Evolutionary conservation across 257 asterid genomes (phyloP), one percentile per base, ranked within the genome.

Genomic region (Nicotiana tomentosiformis): DNA sequence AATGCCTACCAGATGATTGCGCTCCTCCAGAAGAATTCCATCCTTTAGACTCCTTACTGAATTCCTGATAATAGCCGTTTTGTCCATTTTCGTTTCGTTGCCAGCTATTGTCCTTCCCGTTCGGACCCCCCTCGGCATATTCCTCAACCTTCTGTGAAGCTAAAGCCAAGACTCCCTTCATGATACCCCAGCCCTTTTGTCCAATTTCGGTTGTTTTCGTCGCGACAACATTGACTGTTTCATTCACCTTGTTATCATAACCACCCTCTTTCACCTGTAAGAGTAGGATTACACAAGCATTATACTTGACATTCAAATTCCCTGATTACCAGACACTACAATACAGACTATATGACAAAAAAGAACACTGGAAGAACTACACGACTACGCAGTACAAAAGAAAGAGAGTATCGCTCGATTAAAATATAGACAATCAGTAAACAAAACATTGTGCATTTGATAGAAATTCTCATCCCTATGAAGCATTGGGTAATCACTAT

Each of bases 61-160:
- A 90, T 72, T 92, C 92, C 86, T 91, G 96, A 84, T 86, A 84
- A 83, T 77, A 69, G 29, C 94, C 93, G 32, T 90, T 94, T 61
- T 6, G 85, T 17, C 84, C 89, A 15, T 67, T 84, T 70, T 91
- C 91, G 58, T 86, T 93, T 55, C 81, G 86, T 77, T 88, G 93
- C 98, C 99, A 92, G 87, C 90, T 78, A 51, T 91, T 93, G 43
- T 82, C 90, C 33, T 82, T 89, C 90, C 89, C 85, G 82, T 88
- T 88, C 12, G 88, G 6, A 43, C 80, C 64, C 58, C 93, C 98
- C 85, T 92, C 92, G 7, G 99, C 79, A 79, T 46, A 92, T 89
- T 95, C 99, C 84, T 95, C 99, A 33, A 95, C 99, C 86, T 95
- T 95, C 84, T 95, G 99, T 20, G 99, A 83, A 72, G 99, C 99